Percentiles rank a stretch among this genome's conserved stretches.
Conservation (phyloP, 495 filamentous ascomycete genomes). For the Gamarada debralockiae region DNA sequence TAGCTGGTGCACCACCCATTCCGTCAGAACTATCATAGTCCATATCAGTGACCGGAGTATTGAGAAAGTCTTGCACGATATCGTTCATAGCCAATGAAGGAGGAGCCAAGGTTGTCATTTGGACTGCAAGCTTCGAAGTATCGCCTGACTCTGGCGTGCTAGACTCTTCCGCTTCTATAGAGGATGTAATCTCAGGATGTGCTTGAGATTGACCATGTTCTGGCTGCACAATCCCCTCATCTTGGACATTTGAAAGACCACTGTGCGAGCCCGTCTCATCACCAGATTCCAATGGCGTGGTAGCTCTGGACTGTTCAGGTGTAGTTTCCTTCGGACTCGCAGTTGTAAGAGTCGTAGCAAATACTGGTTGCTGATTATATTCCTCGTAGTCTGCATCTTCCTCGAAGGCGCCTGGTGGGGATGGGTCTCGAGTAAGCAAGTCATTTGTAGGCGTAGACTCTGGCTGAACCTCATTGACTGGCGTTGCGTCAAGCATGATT, state of each 20-base stretch:
- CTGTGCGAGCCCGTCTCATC: constrained; percentile 3
- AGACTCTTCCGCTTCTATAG: background rate
- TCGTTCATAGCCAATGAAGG: constrained; percentile 13
- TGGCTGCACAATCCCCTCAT: background rate
- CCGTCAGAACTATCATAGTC: constrained; percentile 25
- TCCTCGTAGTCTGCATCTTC: background rate
- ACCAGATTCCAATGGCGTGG: constrained; percentile 5
- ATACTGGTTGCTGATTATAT: constrained; percentile 1
- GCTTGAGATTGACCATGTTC: background rate
- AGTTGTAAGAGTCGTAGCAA: constrained; percentile 13
- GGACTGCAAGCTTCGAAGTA: background rate
- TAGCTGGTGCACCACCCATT: constrained; percentile 26
- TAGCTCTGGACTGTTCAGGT: background rate
- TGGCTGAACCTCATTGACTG: constrained; percentile 29
- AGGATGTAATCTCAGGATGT: background rate
- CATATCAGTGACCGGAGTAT: constrained; percentile 22
- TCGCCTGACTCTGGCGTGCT: background rate
- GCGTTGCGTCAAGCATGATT: constrained; percentile 51
- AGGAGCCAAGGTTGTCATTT: constrained; percentile 14
- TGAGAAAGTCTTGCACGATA: constrained; percentile 12
- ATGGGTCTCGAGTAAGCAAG: constrained; percentile 8
- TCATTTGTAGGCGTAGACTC: constrained; percentile 18
- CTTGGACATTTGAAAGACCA: background rate
- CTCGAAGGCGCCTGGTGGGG: constrained; percentile 9
- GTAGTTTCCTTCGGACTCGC: constrained; percentile 9